phyloP scores from a whole-genome alignment of 108 stramenopile species.

The Skeletonema costatum region DNA sequence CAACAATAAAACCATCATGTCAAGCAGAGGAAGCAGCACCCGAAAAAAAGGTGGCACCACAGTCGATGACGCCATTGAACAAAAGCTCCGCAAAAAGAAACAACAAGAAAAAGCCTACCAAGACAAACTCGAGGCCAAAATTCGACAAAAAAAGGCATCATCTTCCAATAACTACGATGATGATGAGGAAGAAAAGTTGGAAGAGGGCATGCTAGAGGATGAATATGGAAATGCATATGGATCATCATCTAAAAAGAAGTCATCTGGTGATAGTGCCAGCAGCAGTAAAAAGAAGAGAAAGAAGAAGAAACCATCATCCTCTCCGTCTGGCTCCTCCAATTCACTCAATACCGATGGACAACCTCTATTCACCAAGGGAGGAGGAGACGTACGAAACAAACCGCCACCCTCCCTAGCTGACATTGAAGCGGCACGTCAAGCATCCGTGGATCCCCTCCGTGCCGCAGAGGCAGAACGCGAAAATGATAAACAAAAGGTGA shows the following conservation, averaged over 20 bases:
- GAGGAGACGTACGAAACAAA: conserved; percentile 33
- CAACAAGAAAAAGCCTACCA: background rate
- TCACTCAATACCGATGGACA: background rate
- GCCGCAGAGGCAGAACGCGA: conserved; percentile 9
- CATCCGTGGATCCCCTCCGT: conserved; percentile 19
- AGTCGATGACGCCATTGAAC: conserved; percentile 11
- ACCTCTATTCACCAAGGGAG: conserved; percentile 18
- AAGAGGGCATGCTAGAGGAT: background rate
- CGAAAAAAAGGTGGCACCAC: background rate
- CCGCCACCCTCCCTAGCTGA: conserved; percentile 1
- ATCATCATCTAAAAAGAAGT: no score
- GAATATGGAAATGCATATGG: background rate
- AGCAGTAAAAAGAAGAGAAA: background rate
- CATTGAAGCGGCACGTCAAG: background rate
- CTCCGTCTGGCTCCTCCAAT: background rate
- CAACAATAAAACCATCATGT: background rate
- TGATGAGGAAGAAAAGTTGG: background rate
- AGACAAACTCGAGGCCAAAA: conserved; percentile 18
- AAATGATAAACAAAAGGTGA: conserved; percentile 10
- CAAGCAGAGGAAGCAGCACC: background rate
- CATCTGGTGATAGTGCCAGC: background rate
- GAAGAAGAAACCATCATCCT: background rate
- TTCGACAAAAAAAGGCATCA: conserved; percentile 13
- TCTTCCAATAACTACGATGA: background rate
- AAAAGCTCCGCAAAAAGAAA: conserved; percentile 12